These are phyloP conservation scores for Chaetothyriales sp. DNA, from an alignment of 2,329 filamentous ascomycete species.

Conservation along the genomic window DNA sequence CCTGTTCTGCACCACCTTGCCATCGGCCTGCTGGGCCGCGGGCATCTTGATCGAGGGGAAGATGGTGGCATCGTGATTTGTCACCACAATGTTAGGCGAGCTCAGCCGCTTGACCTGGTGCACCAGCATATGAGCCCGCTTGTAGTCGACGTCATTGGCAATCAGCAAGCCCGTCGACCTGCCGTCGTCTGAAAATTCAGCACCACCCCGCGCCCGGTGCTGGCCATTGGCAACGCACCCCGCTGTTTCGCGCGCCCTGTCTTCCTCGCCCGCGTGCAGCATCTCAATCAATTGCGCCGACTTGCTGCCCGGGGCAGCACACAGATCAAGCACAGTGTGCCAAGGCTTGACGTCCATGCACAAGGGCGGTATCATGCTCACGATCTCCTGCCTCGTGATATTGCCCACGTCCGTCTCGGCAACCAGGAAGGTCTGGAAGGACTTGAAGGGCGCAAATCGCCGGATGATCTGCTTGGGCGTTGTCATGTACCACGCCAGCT, in stretches of 20 bases:
- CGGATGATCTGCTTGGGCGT: constrained; percentile 93
- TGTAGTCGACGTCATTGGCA: constrained; percentile 94
- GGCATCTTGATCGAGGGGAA: constrained; percentile 87
- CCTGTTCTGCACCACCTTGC: constrained; percentile 41
- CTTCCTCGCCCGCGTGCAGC: constrained; percentile 85
- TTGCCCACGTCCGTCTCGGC: constrained; percentile 95
- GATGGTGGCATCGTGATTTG: constrained; percentile 92
- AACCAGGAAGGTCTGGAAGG: constrained; percentile 95
- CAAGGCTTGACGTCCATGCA: constrained; percentile 82
- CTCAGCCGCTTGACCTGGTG: constrained; percentile 96
- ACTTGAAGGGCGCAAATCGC: constrained; percentile 83
- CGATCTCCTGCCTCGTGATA: constrained; percentile 92
- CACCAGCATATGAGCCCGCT: constrained; percentile 89
- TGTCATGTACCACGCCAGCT: constrained; percentile 94
- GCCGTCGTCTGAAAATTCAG: constrained; percentile 59
- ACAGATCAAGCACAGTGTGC: constrained; percentile 90
- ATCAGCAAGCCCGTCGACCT: constrained; percentile 82
- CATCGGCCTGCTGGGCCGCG: constrained; percentile 39
- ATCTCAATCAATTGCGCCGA: constrained; percentile 90
- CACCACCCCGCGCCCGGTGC: constrained; percentile 35
- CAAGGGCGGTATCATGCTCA: constrained; percentile 96
- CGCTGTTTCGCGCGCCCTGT: constrained; percentile 60
- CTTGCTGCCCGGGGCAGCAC: constrained; percentile 93
- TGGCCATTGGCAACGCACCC: constrained; percentile 49
- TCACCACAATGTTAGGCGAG: constrained; percentile 91